Conservation (phyloP, 768 basidiomycete species). For the Pleurotus ostreatus region DNA sequence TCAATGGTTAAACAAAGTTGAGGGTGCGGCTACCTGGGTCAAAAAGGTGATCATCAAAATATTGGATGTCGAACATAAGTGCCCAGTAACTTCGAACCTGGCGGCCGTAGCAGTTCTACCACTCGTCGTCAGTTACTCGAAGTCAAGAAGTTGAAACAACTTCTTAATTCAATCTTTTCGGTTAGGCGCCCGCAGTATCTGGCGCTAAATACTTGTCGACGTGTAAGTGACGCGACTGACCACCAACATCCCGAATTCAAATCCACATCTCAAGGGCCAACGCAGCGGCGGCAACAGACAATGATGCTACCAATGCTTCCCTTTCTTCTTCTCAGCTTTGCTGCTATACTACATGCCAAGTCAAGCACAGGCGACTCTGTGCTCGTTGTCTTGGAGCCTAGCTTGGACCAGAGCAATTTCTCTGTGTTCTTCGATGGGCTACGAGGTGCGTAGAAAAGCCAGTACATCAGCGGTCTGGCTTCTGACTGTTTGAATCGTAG, state of each 20-base stretch:
- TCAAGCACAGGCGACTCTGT: conserved; percentile 84
- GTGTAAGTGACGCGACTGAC: too few relatives aligned
- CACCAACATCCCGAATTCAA: not conserved
- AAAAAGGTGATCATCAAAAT: too few relatives aligned
- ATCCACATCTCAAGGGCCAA: not conserved
- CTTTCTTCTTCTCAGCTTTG: conserved; percentile 11
- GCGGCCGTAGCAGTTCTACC: too few relatives aligned
- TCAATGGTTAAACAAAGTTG: too few relatives aligned
- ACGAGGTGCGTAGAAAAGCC: conserved; percentile 44
- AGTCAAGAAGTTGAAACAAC: too few relatives aligned
- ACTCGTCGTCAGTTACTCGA: too few relatives aligned
- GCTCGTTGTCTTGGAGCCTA: conserved; percentile 79
- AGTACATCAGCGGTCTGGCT: not conserved
- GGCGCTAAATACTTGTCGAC: too few relatives aligned
- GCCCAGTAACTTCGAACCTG: too few relatives aligned
- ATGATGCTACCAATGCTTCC: conserved; percentile 2
- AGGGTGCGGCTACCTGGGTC: too few relatives aligned
- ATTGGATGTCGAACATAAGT: too few relatives aligned
- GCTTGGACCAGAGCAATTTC: conserved; percentile 60
- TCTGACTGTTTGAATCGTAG: conserved; percentile 30
- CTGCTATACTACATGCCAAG: conserved; percentile 42
- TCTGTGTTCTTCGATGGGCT: conserved; percentile 80
- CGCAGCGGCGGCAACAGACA: not conserved
- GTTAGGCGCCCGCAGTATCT: not conserved
- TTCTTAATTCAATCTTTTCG: too few relatives aligned